A percentile compares a stretch with the other conserved stretches of the same genome.
Evolutionary conservation across 179 eudicot genomes (phyloP).

Genomic region (Spinacia oleracea): DNA sequence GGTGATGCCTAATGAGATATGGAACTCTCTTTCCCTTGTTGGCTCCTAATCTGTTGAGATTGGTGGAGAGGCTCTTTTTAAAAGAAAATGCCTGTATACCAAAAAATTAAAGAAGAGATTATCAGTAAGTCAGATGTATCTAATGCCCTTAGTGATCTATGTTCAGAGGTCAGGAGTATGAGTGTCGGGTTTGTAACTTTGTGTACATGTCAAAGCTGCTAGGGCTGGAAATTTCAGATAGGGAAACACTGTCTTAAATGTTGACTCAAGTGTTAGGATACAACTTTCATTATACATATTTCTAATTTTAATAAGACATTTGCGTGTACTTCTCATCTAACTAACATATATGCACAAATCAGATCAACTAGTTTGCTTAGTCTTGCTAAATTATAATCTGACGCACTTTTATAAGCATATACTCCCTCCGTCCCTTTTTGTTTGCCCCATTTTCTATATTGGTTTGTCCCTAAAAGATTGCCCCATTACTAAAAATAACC

Average conservation of each 20-base stretch:
- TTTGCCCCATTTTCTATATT: too few relatives aligned
- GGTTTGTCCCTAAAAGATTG: too few relatives aligned
- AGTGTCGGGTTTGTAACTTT: background rate
- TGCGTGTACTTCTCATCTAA: background rate
- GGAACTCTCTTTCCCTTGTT: background rate
- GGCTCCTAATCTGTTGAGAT: background rate
- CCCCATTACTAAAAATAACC: too few relatives aligned
- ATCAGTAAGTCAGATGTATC: background rate
- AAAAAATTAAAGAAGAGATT: background rate
- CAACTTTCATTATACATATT: background rate
- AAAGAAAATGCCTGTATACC: background rate
- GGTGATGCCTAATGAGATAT: background rate
- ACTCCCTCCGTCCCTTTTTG: too few relatives aligned
- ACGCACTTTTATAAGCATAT: background rate
- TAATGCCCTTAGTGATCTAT: background rate
- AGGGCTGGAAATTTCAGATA: background rate
- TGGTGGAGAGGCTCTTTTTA: background rate
- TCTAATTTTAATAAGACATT: background rate
- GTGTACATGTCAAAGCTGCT: background rate
- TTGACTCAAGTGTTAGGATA: background rate
- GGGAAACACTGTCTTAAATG: background rate
- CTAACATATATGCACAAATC: background rate
- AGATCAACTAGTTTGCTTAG: background rate
- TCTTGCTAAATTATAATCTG: background rate
- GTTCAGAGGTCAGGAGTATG: background rate